Base-by-base conservation (phyloP, 2,329 filamentous ascomycete genomes). In the Penicillium occitanis region DNA sequence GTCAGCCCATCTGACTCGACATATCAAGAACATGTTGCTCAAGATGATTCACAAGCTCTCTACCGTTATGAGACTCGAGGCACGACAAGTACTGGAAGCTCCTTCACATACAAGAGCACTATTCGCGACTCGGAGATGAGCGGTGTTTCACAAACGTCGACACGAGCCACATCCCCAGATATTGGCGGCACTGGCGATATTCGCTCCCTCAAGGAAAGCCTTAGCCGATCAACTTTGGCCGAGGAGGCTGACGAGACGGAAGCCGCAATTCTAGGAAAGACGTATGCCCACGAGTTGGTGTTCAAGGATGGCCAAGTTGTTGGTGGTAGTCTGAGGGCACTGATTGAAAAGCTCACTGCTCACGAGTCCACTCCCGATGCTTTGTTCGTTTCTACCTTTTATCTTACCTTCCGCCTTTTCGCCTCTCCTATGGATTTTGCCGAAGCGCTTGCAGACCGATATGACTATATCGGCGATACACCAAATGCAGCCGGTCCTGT, bases 271-370 rank as follows among this genome's bases (percentile, higher is more conserved):
- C 82, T 97, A n/a, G 91, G 93, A 75, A 96, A 91, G 79, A 97
- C 93, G 0, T 97, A 87, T 73, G 92, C 92, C 0, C 91, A 97
- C 73, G 94, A 99, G 75, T 84, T 99, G 58, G 88, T 97, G 73
- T 97, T 96, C 81, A 96, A 96, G 77, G 94, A 98, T 71, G 93
- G 94, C 1, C 91, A 96, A 68, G 90, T 99, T n/a, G 91, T 91
- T 50, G 95, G 95, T 57, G 95, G 95, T 14, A 96, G 93, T 2
- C 85, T 99, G 13, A 88, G 91, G 5, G 95, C 95, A 1, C 82
- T 99, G 33, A 90, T 99, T n/a, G 95, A 99, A 81, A 90, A 93
- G 69, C 86, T 99, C 50, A 98, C 95, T 0, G 92, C 91, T 0
- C 93, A 96, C 75, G 92, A 97, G 76, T 91, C 92, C 0, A 96